A percentile compares a stretch with the other conserved stretches of the same genome.
phyloP scores from a whole-genome alignment of 495 filamentous ascomycete genomes.

The Xylaria castorea region DNA sequence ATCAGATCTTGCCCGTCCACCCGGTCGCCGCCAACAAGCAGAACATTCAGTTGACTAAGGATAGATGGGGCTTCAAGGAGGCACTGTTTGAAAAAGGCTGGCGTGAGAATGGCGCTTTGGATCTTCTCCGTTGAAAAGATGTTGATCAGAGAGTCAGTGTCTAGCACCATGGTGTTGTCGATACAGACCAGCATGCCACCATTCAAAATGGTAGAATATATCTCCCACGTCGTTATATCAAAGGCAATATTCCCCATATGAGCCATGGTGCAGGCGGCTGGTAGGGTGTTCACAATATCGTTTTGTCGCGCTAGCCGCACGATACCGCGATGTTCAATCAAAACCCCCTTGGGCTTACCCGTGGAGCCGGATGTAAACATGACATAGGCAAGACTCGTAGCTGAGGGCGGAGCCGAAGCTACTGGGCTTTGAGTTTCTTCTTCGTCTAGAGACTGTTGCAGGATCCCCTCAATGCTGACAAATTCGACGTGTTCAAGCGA shows the following conservation, averaged over 20 bases:
- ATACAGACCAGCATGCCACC: conserved; percentile 28
- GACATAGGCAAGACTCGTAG: conserved; percentile 5
- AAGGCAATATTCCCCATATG: conserved; percentile 41
- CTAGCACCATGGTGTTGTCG: conserved; percentile 20
- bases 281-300: not conserved
- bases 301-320: conserved; percentile 22
- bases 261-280: not conserved
- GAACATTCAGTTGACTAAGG: not conserved
- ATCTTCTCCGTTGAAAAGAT: not conserved
- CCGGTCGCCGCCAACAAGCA: conserved; percentile 6
- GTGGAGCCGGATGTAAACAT: conserved; percentile 52
- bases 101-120: not conserved
- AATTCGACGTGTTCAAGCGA: not conserved
- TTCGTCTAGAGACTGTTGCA: not conserved
- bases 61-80: not conserved
- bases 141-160: conserved; percentile 3
- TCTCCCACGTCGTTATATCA: conserved; percentile 35
- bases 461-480: not conserved
- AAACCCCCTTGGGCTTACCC: conserved; percentile 49
- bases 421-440: not conserved
- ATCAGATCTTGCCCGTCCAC: conserved; percentile 14
- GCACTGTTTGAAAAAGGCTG: not conserved
- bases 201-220: conserved; percentile 37
- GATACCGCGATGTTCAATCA: conserved; percentile 42
- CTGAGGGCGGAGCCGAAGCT: not conserved